Conservation (phyloP, 108 stramenopile species). For the Cyclotella atomus region DNA sequence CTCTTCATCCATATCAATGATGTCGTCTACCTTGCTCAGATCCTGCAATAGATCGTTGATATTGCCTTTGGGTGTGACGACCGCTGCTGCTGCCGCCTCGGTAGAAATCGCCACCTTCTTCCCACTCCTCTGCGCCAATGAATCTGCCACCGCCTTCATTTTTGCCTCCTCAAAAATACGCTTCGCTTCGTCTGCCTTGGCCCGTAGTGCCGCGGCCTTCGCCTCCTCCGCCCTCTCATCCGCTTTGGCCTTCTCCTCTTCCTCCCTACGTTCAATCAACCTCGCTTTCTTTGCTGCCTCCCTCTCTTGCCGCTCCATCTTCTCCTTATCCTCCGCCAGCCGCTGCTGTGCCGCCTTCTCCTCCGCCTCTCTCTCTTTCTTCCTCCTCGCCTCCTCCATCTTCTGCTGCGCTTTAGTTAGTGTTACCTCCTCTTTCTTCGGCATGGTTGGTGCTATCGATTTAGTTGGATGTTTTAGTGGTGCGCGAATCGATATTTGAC, state of each 20-base stretch:
- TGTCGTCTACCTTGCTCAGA: no score
- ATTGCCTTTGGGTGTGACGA: neutral
- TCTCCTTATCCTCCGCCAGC: neutral
- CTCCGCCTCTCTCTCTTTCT: neutral
- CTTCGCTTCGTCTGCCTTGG: no score
- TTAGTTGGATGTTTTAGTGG: no score
- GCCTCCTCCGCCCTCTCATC: neutral
- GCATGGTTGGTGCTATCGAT: no score
- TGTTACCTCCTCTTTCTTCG: no score
- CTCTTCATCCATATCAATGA: no score
- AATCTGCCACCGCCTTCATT: no score
- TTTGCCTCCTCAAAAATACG: no score
- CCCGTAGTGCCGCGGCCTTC: no score
- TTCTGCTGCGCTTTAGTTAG: neutral
- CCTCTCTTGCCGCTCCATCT: neutral
- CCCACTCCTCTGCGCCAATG: neutral
- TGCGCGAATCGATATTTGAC: no score
- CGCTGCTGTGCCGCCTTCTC: neutral
- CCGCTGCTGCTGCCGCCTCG: neutral
- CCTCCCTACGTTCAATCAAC: neutral
- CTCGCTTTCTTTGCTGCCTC: neutral
- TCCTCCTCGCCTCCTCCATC: neutral
- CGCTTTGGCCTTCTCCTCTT: conserved; percentile 1
- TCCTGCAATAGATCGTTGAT: no score
- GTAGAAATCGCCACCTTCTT: no score